phyloP scores from a whole-genome alignment of 129 eudicot genomes.

The Silybum marianum region DNA sequence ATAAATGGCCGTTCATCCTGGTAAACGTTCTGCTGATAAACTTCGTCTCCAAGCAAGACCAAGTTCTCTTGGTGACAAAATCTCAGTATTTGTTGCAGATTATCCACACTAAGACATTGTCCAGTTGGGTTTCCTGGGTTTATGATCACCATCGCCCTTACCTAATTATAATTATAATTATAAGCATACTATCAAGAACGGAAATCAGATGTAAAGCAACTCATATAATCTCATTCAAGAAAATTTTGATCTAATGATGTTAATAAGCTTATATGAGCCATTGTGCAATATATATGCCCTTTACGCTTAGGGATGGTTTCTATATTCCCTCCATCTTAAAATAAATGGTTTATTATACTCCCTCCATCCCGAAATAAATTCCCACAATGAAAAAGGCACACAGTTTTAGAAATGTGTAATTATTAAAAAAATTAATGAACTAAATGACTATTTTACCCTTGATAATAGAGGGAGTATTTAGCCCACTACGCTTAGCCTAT shows the following conservation, averaged over 20 bases:
- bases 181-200: conserved; percentile 13
- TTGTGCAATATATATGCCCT: neutral
- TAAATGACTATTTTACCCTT: neutral
- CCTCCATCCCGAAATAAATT: neutral
- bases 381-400: neutral
- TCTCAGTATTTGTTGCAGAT: conserved; percentile 62
- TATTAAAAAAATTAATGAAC: neutral
- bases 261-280: conserved; percentile 5
- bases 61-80: conserved; percentile 83
- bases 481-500: neutral
- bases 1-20: conserved; percentile 97
- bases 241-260: neutral
- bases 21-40: conserved; percentile 95
- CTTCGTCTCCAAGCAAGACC: conserved; percentile 94
- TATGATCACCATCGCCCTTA: conserved; percentile 95
- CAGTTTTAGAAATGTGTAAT: neutral
- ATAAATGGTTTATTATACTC: neutral
- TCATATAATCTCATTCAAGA: conserved; percentile 4
- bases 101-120: conserved; percentile 84
- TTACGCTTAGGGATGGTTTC: neutral
- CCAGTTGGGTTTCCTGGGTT: conserved; percentile 99
- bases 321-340: neutral
- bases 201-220: neutral
- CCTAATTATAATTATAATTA: conserved; percentile 40
- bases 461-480: neutral